Percentiles rank a stretch among this genome's conserved stretches.
These are phyloP conservation scores for Trapa incisa DNA, from an alignment of 345 rosid genomes.

Conservation along the genomic window DNA sequence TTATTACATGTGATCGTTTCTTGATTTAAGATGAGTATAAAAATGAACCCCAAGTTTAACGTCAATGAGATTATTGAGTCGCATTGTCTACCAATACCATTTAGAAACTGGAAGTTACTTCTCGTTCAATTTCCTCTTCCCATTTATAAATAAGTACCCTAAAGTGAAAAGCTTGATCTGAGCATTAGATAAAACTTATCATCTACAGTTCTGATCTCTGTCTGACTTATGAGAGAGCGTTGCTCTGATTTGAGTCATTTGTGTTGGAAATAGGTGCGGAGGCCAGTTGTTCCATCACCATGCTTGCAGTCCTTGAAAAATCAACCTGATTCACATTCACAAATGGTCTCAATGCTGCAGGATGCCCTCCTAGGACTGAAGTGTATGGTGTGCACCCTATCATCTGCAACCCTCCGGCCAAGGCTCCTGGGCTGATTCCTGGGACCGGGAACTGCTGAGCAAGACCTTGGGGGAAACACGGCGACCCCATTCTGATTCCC, in stretches of 20 bases:
- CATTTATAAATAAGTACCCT: background rate
- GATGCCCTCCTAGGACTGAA: constrained; percentile 11
- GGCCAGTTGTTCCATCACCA: constrained; percentile 7
- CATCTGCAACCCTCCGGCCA: constrained; percentile 15
- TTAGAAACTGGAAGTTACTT: background rate
- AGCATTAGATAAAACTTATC: background rate
- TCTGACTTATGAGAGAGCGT: background rate
- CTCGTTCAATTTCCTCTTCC: background rate
- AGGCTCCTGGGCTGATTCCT: constrained; percentile 8
- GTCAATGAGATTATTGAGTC: background rate
- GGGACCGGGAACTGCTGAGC: constrained; percentile 18
- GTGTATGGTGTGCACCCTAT: constrained; percentile 15
- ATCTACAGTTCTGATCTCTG: background rate
- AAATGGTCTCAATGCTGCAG: constrained; percentile 6
- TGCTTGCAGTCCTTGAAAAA: constrained; percentile 8
- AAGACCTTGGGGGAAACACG: constrained; percentile 17
- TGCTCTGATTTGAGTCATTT: constrained; percentile 10
- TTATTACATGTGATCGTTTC: background rate
- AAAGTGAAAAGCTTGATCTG: background rate
- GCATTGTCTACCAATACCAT: background rate
- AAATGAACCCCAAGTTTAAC: background rate
- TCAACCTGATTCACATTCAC: constrained; percentile 8
- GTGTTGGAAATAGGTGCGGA: constrained; percentile 12
- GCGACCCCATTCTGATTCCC: constrained; percentile 24
- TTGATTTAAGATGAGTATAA: background rate